These are phyloP conservation scores for Microcos paniculata DNA, from an alignment of 345 rosid genomes.

Conservation along the genomic window DNA sequence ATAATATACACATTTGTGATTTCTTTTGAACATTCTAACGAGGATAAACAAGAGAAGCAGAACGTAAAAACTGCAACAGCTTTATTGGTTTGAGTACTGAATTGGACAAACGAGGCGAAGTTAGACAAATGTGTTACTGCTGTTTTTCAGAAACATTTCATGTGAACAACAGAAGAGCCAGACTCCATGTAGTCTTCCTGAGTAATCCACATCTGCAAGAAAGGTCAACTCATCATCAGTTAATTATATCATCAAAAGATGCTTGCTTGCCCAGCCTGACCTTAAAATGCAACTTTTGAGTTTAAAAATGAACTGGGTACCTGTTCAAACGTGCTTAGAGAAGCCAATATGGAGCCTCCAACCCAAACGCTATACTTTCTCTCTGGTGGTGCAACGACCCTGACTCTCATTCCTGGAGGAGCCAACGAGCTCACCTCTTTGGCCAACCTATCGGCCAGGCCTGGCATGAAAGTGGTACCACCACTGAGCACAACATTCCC, in stretches of 20 bases:
- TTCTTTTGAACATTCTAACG: too few species aligned
- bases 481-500: slow-evolving; percentile 56
- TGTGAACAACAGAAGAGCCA: slow-evolving; percentile 3
- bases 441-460: slow-evolving; percentile 46
- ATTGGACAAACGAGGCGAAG: not conserved
- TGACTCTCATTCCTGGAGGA: slow-evolving; percentile 42
- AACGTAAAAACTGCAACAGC: too few species aligned
- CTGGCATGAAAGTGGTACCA: slow-evolving; percentile 50
- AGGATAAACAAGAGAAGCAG: too few species aligned
- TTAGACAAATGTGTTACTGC: not conserved
- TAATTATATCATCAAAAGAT: too few species aligned
- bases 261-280: not conserved
- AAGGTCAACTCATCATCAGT: not conserved
- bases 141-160: not conserved
- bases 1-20: too few species aligned
- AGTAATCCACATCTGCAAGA: not conserved
- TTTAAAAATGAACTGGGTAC: not conserved
- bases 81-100: too few species aligned
- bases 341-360: slow-evolving; percentile 56
- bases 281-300: not conserved
- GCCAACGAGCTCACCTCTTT: slow-evolving; percentile 47
- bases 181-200: slow-evolving; percentile 9
- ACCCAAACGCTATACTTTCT: slow-evolving; percentile 59
- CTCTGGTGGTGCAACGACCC: slow-evolving; percentile 55
- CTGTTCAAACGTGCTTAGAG: slow-evolving; percentile 49